Evolutionary conservation across 2,329 filamentous ascomycete genomes (phyloP).

Genomic region (Phialophora chinensis): DNA sequence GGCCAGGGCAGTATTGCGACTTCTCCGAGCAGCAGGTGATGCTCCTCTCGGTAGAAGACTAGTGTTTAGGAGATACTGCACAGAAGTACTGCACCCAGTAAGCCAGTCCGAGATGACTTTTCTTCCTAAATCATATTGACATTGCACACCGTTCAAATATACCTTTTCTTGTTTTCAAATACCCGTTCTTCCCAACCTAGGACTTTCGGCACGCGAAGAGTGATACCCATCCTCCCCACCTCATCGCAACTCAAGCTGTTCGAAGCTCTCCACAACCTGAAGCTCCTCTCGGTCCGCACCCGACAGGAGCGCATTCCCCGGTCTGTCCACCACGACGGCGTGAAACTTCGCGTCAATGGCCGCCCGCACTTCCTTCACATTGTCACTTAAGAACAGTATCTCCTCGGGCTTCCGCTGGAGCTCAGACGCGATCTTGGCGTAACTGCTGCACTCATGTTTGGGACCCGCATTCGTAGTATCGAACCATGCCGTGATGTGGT

Average conservation of each 20-base stretch:
- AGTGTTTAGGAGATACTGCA: too few species aligned
- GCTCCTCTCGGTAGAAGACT: too few species aligned
- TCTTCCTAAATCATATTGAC: too few species aligned
- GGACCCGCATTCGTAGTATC: slow-evolving; percentile 38
- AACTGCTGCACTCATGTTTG: slow-evolving; percentile 31
- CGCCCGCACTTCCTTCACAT: slow-evolving; percentile 34
- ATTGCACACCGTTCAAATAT: too few species aligned
- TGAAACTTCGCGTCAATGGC: slow-evolving; percentile 31
- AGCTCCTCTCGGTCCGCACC: slow-evolving; percentile 23
- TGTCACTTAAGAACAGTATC: slow-evolving; percentile 38
- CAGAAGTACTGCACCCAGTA: too few species aligned
- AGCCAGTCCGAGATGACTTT: too few species aligned
- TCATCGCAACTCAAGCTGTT: slow-evolving; percentile 25
- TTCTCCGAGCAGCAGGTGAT: too few species aligned
- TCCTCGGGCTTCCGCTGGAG: slow-evolving; percentile 19
- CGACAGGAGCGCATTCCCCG: slow-evolving; percentile 32
- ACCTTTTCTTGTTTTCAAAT: background rate
- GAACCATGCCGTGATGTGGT: slow-evolving; percentile 29
- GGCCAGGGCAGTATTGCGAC: too few species aligned
- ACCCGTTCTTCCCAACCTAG: too few species aligned
- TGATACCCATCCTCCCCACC: background rate
- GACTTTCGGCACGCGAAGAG: background rate
- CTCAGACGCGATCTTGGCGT: slow-evolving; percentile 31
- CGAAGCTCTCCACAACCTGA: slow-evolving; percentile 32
- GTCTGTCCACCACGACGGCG: slow-evolving; percentile 32